Evolutionary conservation across 441 rosid species (phyloP).

Genomic region (Populus tomentosa): DNA sequence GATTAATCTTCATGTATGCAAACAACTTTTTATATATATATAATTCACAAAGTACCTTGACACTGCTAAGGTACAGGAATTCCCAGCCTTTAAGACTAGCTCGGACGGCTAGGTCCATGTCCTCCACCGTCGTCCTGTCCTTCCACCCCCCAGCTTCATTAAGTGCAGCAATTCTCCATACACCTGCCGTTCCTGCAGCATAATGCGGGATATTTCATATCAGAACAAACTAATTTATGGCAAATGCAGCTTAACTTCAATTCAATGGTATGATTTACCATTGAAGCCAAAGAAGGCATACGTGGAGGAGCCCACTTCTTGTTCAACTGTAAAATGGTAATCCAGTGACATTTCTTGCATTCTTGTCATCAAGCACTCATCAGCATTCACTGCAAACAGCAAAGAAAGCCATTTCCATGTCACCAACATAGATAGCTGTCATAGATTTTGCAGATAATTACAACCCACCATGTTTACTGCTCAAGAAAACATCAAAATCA

Average conservation of each 20-base stretch:
- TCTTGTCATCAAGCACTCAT: constrained; percentile 95
- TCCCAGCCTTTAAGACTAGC: constrained; percentile 97
- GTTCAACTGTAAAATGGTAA: constrained; percentile 91
- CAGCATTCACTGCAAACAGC: constrained; percentile 55
- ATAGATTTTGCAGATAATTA: not conserved
- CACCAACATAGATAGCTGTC: constrained; percentile 36
- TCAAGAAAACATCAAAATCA: constrained; percentile 4
- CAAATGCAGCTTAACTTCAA: not conserved
- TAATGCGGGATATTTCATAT: not conserved
- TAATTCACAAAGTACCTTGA: constrained; percentile 41
- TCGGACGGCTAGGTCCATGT: constrained; percentile 93
- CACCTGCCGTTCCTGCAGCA: constrained; percentile 78
- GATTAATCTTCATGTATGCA: not conserved
- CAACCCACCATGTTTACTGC: not conserved
- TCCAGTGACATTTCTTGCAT: constrained; percentile 95
- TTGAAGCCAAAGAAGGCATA: constrained; percentile 95
- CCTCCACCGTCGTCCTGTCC: constrained; percentile 95
- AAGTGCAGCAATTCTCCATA: constrained; percentile 90
- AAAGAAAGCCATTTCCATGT: constrained; percentile 14
- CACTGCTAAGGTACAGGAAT: constrained; percentile 59
- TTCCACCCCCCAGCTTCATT: constrained; percentile 99
- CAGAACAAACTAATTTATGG: not conserved
- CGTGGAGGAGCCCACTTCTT: constrained; percentile 93
- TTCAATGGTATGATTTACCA: constrained; percentile 30
- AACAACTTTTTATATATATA: not conserved